Base-by-base conservation (phyloP, 495 filamentous ascomycete species). In the Cryomyces antarcticus region DNA sequence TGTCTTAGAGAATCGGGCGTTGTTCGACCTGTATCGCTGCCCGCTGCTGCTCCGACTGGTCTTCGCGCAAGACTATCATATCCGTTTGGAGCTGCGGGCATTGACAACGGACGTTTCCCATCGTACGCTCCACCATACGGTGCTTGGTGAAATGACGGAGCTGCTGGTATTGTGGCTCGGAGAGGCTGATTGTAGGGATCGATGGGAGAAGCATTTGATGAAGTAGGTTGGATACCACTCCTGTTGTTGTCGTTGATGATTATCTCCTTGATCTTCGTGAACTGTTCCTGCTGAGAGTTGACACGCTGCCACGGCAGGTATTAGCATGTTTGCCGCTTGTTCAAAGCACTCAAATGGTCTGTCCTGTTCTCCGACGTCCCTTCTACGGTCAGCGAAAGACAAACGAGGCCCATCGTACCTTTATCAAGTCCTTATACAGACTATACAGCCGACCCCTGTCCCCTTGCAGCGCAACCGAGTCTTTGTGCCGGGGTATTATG, bases 401-500 rank as follows among this genome's bases (percentile, higher is more conserved):
- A 24, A 24, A 24, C 2, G 17, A 24, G 17, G 17, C 17, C 17
- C 17, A 56, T 67, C 39, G 65, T 66, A 58, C 56, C 47, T 63
- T 65, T n/a, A 59, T 60, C 29, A 73, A 53, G 6, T 59, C 55
- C 55, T 57, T 69, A 55, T 64, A 72, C 56, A 55, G 57, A 56
- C 60, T 66, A 53, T 54, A 66, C 48, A 69, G 41, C 3, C 61
- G 57, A 11, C 59, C 58, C 13, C 66, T 55, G 38, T 66, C 64
- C 7, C 51, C 46, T 36, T 64, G 57, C 13, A 78, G 52, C 10
- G 61, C 57, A 10, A 64, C 67, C 51, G 70, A 83, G 30, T 82
- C 78, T 40, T 71, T 73, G 47, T 85, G 76, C 31, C 64, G 64
- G 6, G 84, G 85, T 31, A 93, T 77, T 31, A 77, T 63, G 34